Percentiles rank a stretch among this genome's conserved stretches.
Conservation (phyloP, 2,329 filamentous ascomycete species). For the Hortaea werneckii region DNA sequence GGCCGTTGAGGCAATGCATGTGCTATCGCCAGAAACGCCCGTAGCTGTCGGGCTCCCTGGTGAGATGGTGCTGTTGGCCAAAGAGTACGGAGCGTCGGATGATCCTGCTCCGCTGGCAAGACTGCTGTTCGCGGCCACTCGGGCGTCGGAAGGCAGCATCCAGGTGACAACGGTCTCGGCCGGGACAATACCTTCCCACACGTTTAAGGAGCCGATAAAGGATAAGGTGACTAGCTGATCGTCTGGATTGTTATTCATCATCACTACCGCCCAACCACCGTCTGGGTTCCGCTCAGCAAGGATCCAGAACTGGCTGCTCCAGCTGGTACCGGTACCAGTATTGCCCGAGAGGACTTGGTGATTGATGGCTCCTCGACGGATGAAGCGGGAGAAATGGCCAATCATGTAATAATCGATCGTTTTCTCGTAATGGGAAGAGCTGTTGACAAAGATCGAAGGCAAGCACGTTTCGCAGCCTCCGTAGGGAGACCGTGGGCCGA, state of each 20-base stretch:
- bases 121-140: neutral
- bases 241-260: constrained; percentile 14
- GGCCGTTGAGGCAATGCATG: neutral
- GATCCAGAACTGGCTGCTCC: constrained; percentile 12
- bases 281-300: constrained; percentile 16
- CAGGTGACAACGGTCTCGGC: constrained; percentile 12
- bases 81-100: neutral
- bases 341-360: constrained; percentile 11
- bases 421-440: constrained; percentile 33
- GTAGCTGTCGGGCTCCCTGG: neutral
- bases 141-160: constrained; percentile 10
- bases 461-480: constrained; percentile 34
- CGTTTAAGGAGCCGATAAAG: constrained; percentile 9
- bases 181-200: constrained; percentile 15
- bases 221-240: constrained; percentile 13
- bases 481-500: constrained; percentile 34
- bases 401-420: constrained; percentile 46
- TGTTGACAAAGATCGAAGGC: constrained; percentile 73
- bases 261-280: constrained; percentile 14
- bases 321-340: constrained; percentile 1
- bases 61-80: neutral
- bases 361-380: constrained; percentile 12
- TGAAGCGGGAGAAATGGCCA: constrained; percentile 35
- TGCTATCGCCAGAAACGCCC: neutral
- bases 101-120: neutral